These are phyloP conservation scores for Rhodotorula toruloides DNA, from an alignment of 768 basidiomycete species.

Conservation along the genomic window DNA sequence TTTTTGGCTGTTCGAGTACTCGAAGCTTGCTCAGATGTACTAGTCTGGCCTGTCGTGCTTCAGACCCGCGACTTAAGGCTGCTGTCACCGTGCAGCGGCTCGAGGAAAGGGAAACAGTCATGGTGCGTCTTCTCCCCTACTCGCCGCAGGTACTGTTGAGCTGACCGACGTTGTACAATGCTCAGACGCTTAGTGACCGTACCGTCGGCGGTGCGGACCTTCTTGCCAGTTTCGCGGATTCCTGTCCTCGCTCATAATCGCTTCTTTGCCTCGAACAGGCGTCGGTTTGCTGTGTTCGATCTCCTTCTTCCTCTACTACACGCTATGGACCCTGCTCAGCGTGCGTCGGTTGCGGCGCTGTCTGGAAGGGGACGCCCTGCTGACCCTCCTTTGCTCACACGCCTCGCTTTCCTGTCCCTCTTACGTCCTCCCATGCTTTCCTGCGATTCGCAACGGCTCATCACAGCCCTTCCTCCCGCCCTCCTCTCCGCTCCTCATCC, in stretches of 20 bases:
- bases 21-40: no score
- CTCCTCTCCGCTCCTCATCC: constrained; percentile 64
- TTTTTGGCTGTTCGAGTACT: no score
- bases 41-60: no score
- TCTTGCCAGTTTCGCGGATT: neutral
- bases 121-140: no score
- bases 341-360: constrained; percentile 52
- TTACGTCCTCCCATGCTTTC: neutral
- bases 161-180: neutral
- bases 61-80: no score
- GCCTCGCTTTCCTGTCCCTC: neutral
- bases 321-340: constrained; percentile 80
- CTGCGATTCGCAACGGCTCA: constrained; percentile 23
- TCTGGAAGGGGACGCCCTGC: neutral
- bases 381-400: constrained; percentile 11
- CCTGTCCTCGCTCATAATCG: neutral
- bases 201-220: neutral
- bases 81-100: no score
- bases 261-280: neutral
- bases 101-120: no score
- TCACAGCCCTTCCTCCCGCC: constrained; percentile 74
- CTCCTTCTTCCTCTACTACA: constrained; percentile 74
- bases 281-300: neutral
- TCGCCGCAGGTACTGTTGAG: no score
- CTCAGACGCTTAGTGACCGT: constrained; percentile 1